phyloP scores from a whole-genome alignment of 2,329 filamentous ascomycete species.

The Ophiostoma sp. region DNA sequence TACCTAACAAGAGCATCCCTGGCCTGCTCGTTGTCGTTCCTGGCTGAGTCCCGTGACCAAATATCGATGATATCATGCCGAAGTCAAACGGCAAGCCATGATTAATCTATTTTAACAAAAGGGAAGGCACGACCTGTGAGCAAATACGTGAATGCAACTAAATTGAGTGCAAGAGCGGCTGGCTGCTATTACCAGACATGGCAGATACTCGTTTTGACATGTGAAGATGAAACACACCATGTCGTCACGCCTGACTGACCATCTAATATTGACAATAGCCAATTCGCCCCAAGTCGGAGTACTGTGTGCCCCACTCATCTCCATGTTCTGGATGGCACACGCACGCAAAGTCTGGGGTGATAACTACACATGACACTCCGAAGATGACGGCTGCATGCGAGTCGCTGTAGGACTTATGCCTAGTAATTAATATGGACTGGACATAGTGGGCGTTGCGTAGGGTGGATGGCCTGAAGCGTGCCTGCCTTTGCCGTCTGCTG shows the following conservation, averaged over 20 bases:
- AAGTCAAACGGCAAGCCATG: too few relatives aligned
- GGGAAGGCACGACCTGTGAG: background rate
- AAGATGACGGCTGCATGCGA: too few relatives aligned
- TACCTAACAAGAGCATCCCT: background rate
- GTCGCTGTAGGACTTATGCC: too few relatives aligned
- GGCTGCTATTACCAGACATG: background rate
- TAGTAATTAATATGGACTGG: too few relatives aligned
- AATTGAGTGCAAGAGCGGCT: background rate
- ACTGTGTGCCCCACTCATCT: background rate
- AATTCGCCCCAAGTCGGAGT: background rate
- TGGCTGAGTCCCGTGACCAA: background rate
- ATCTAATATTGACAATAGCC: background rate
- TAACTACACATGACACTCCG: background rate
- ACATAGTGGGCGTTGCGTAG: too few relatives aligned
- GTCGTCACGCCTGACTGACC: conserved; percentile 1
- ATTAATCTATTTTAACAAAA: background rate
- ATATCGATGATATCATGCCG: background rate
- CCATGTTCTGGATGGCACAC: background rate
- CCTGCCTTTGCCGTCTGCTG: background rate
- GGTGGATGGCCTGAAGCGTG: background rate
- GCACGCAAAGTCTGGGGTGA: background rate
- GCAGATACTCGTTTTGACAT: background rate
- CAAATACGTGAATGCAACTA: too few relatives aligned
- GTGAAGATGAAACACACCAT: background rate
- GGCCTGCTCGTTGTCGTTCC: background rate